Base-by-base conservation (phyloP, 2,329 filamentous ascomycete species). In the Cladosporium austrohemisphaericum region DNA sequence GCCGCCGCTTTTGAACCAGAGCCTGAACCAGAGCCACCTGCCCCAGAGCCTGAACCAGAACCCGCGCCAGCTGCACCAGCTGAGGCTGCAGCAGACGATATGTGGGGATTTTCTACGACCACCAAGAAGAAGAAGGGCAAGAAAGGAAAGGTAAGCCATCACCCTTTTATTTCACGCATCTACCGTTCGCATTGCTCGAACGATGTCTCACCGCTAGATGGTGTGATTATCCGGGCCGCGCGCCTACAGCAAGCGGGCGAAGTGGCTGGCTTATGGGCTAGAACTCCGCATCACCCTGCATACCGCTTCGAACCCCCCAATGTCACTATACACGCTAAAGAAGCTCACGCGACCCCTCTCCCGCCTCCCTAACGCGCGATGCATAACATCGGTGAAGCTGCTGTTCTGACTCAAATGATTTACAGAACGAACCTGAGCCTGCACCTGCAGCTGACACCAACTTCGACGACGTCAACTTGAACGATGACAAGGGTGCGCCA, bases 391-490 rank as follows among this genome's bases (percentile, higher is more conserved):
- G 32, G 40, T 36, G 46, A 54, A 22, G 28, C 41, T 33, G 18
- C n/a, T 13, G 22, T 22, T n/a, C 28, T 3, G 25, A 16, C 13
- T 37, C 51, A 41, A 53, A 41, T 18, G n/a, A 33, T 11, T 20
- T 25, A 20, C 40, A 62, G 60, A 58, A 56, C 54, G 60, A 62
- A 16, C 57, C 65, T 35, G 62, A 51, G 46, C 49, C 52, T 43
- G 29, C 49, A 33, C 52, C 59, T 28, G 59, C 58, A n/a, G 54
- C 58, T 53, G 65, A 68, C 48, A 69, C 69, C 59, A 70, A 67
- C 45, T 73, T 75, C 54, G 70, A 75, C 57, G 71, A 73, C 46
- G 68, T 75, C 57, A 65, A 68, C 58, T 62, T 74, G 56, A 65
- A 74, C 65, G 68, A 76, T 60, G 61, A 64, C 61, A 61, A 61